A percentile compares a stretch with the other conserved stretches of the same genome.
phyloP scores from a whole-genome alignment of 2,329 filamentous ascomycete species.

The Whalleya microplaca region DNA sequence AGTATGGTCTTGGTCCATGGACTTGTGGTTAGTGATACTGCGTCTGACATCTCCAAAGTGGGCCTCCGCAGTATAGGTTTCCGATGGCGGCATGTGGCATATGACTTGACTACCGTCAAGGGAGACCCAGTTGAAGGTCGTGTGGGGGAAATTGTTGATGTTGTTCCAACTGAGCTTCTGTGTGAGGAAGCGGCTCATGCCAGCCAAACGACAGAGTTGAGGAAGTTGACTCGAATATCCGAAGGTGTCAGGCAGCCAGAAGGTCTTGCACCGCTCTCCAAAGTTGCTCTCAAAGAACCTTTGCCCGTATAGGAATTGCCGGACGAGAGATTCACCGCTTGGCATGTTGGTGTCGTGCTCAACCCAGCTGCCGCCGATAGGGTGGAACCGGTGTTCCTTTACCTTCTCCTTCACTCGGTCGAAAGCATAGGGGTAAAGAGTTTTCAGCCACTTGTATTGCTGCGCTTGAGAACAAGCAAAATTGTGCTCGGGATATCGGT shows the following conservation, averaged over 20 bases:
- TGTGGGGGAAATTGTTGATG: conserved; percentile 98
- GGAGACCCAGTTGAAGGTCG: conserved; percentile 98
- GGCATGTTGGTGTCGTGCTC: conserved; percentile 99
- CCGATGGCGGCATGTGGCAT: conserved; percentile 94
- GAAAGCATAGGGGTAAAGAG: conserved; percentile 84
- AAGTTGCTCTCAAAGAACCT: conserved; percentile 94
- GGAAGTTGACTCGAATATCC: conserved; percentile 95
- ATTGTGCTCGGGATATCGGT: conserved; percentile 89
- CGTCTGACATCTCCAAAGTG: conserved; percentile 93
- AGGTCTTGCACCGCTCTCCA: conserved; percentile 84
- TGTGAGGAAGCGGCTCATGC: conserved; percentile 95
- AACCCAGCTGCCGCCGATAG: conserved; percentile 97
- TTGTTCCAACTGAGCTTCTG: conserved; percentile 99
- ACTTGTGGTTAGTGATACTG: conserved; percentile 91
- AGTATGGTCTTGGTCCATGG: conserved; percentile 88
- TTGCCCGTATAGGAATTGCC: conserved; percentile 95
- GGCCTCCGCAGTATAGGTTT: conserved; percentile 94
- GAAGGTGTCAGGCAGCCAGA: conserved; percentile 98
- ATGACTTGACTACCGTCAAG: conserved; percentile 95
- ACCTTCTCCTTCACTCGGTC: conserved; percentile 91
- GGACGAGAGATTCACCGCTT: conserved; percentile 88
- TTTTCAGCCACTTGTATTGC: conserved; percentile 96
- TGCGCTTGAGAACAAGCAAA: conserved; percentile 95
- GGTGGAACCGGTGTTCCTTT: conserved; percentile 87
- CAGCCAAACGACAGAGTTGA: conserved; percentile 89